phyloP scores from a whole-genome alignment of 2,329 filamentous ascomycete genomes.

The Mollisiaceae sp. region DNA sequence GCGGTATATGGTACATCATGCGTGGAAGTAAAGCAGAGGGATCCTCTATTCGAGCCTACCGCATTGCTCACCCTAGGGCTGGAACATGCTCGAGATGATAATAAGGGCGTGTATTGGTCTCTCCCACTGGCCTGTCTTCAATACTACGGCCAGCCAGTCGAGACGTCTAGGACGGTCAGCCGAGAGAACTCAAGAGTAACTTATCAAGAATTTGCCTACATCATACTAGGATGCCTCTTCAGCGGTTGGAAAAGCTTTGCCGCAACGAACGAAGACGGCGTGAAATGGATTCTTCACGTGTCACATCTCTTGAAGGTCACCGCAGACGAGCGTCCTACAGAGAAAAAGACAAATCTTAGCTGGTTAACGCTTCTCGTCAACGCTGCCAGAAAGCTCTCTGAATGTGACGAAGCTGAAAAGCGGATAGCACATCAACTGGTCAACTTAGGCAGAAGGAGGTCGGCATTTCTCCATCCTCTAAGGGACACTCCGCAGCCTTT shows the following conservation, averaged over 20 bases:
- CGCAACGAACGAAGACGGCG: constrained; percentile 15
- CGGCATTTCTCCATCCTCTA: constrained; percentile 14
- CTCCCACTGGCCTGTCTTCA: constrained; percentile 9
- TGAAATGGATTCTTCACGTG: neutral
- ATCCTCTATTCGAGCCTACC: neutral
- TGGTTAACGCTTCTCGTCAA: constrained; percentile 11
- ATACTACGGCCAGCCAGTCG: constrained; percentile 11
- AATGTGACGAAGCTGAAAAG: constrained; percentile 14
- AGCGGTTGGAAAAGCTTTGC: constrained; percentile 12
- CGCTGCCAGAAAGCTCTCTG: neutral
- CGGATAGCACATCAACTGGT: constrained; percentile 15
- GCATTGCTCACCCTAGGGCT: neutral
- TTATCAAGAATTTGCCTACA: neutral
- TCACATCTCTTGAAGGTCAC: constrained; percentile 6
- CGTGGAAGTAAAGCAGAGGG: neutral
- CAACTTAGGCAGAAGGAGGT: constrained; percentile 17
- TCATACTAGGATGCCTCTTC: constrained; percentile 13
- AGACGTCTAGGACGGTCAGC: neutral
- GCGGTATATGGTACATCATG: neutral
- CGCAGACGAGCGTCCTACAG: neutral
- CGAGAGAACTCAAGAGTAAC: neutral
- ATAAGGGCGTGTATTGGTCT: constrained; percentile 14
- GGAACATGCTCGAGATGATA: neutral
- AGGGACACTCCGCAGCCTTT: neutral
- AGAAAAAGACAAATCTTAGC: neutral